phyloP scores from a whole-genome alignment of 352 stramenopile genomes.

The Phytophthora chlamydospora region DNA sequence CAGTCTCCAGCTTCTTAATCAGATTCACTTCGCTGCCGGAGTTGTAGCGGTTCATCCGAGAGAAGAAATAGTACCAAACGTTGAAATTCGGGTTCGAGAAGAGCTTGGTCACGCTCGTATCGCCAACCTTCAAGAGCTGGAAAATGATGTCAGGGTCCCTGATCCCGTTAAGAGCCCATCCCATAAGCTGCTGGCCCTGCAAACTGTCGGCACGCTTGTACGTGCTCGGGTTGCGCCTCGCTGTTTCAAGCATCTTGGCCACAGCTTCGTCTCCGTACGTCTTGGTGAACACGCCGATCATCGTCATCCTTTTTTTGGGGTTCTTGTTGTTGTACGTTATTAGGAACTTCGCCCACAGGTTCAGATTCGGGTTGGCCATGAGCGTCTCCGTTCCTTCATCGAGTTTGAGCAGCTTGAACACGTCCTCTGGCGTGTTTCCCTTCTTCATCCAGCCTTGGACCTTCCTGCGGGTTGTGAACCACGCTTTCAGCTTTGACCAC shows the following conservation, averaged over 20 bases:
- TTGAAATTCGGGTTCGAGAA: constrained; percentile 1
- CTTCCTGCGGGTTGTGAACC: constrained; percentile 3
- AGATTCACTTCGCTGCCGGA: background rate
- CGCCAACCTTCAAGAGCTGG: background rate
- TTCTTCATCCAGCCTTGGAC: constrained; percentile 6
- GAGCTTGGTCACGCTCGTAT: background rate
- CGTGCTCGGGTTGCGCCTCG: background rate
- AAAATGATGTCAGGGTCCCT: background rate
- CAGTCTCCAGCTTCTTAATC: constrained; percentile 2
- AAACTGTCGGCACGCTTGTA: background rate
- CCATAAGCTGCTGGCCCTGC: background rate
- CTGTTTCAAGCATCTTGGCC: constrained; percentile 7
- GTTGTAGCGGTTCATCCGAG: background rate
- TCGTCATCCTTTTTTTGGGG: background rate
- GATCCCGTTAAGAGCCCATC: background rate
- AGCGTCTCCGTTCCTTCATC: background rate
- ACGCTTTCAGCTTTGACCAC: constrained; percentile 4
- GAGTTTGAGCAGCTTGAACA: constrained; percentile 13
- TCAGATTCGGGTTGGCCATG: constrained; percentile 2
- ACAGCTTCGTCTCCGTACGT: background rate
- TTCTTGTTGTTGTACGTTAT: constrained; percentile 12
- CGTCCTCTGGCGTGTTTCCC: constrained; percentile 2
- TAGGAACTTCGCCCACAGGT: constrained; percentile 7
- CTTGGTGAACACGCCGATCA: constrained; percentile 2
- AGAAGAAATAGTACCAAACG: constrained; percentile 3